Base-by-base conservation (phyloP, 2,329 filamentous ascomycete species). In the Pseudogymnoascus sp. region DNA sequence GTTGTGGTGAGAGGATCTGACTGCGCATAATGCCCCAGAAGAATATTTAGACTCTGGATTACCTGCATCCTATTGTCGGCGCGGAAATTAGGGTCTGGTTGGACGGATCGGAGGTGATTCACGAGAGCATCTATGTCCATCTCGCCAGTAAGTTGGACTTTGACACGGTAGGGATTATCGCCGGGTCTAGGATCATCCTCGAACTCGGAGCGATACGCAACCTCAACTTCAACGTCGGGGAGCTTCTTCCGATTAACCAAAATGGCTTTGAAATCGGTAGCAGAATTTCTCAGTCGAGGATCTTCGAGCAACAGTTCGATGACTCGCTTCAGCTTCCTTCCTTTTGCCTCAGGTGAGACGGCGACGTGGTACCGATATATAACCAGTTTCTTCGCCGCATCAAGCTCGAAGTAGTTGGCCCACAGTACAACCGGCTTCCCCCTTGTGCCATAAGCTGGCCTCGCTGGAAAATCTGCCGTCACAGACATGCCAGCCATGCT, bases 21-120 rank as follows among this genome's bases (percentile, higher is more conserved):
- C 63, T 80, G 81, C 0, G 82, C 77, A 14, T 75, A 70, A 63
- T 82, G 77, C 1, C 78, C 76, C 45, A 85, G 70, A 45, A 86
- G 74, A 57, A 86, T 80, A 68, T 86, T 86, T 63, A 86, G 71
- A 0, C 82, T 77, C 64, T 85, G 81, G 5, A 85, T 74, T 0
- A 83, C 72, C 62, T 83, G 79, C 1, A 75, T 71, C 67, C 80
- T 80, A 14, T 75, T 69, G 14, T 45, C 54, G 21, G 37, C 10
- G 11, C 16, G 63, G 34, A 29, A 66, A 63, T 23, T 62, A n/a
- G 21, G 63, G 16, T 45, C 36, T 31, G 62, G 36, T 47, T 21
- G 63, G 23, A 42, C 36, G 57, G 36, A 62, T 31, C 37, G 63
- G 5, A 66, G 29, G 59, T 65, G 62, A 23, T 65, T 54, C 16